Conservation (phyloP, 306 rosid species). For the Ochetophila trinervis region DNA sequence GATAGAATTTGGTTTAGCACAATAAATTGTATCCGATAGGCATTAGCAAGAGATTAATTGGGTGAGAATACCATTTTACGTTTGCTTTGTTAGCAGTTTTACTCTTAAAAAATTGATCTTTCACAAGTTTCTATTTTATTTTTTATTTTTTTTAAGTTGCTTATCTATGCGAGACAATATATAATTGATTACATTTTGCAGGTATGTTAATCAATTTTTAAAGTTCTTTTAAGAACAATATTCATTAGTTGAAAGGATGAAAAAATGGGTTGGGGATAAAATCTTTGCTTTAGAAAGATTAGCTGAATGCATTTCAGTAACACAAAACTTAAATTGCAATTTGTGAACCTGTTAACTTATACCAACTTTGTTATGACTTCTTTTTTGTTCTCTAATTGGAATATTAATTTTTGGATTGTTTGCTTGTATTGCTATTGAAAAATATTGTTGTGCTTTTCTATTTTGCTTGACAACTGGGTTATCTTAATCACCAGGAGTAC, state of each 20-base stretch:
- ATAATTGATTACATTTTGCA: too few relatives aligned
- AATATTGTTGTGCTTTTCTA: neutral
- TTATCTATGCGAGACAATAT: too few relatives aligned
- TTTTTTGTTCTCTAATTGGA: neutral
- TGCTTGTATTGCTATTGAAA: slow-evolving; percentile 1
- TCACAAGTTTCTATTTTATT: too few relatives aligned
- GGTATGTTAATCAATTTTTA: too few relatives aligned
- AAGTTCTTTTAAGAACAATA: too few relatives aligned
- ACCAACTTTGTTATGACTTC: neutral
- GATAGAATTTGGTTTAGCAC: neutral
- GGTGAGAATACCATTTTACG: too few relatives aligned
- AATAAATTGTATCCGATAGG: slow-evolving; percentile 20
- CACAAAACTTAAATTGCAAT: neutral
- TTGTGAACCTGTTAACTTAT: neutral
- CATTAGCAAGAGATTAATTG: neutral
- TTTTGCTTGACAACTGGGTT: slow-evolving; percentile 30
- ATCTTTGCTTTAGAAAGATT: too few relatives aligned
- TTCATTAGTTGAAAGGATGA: too few relatives aligned
- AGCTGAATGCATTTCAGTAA: neutral
- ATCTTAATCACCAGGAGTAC: slow-evolving; percentile 58
- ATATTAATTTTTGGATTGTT: slow-evolving; percentile 15
- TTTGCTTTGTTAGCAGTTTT: too few relatives aligned
- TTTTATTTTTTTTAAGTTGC: too few relatives aligned
- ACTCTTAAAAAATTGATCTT: too few relatives aligned
- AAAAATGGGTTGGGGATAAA: too few relatives aligned